phyloP scores from a whole-genome alignment of 106 monocot species.

The Acorus gramineus region DNA sequence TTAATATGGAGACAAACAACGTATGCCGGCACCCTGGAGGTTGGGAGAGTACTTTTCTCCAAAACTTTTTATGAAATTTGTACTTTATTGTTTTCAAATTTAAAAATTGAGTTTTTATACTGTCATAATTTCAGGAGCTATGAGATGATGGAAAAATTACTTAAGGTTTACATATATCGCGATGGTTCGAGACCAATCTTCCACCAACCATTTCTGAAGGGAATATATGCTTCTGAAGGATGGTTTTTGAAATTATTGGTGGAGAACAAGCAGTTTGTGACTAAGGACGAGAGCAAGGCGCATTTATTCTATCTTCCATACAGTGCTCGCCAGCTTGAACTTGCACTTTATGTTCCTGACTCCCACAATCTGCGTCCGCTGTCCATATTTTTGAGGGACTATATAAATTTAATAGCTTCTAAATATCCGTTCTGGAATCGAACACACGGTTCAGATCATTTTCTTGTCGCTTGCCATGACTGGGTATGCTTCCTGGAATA shows the following conservation, averaged over 20 bases:
- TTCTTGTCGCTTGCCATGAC: slow-evolving; percentile 77
- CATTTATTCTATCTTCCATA: slow-evolving; percentile 74
- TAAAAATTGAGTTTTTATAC: neutral
- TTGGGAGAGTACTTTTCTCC: no score
- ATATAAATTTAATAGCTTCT: slow-evolving; percentile 37
- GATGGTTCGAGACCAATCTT: slow-evolving; percentile 68
- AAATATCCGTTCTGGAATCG: slow-evolving; percentile 79
- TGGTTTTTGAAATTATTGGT: slow-evolving; percentile 72
- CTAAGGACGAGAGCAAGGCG: slow-evolving; percentile 42
- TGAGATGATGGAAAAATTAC: slow-evolving; percentile 61
- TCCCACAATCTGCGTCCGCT: slow-evolving; percentile 33
- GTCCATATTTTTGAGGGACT: slow-evolving; percentile 35
- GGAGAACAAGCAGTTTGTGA: slow-evolving; percentile 32
- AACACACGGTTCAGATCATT: slow-evolving; percentile 69
- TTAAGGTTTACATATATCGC: slow-evolving; percentile 70
- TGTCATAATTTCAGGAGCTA: slow-evolving; percentile 52
- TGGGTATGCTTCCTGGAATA: slow-evolving; percentile 35
- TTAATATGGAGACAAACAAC: no score
- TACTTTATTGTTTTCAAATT: no score
- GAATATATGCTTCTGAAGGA: slow-evolving; percentile 81
- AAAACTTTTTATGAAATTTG: no score
- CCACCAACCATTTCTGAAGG: slow-evolving; percentile 41
- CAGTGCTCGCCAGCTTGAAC: slow-evolving; percentile 33
- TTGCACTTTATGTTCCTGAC: slow-evolving; percentile 33
- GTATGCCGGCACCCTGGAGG: no score